Conservation (phyloP, 2,329 filamentous ascomycete genomes). For the Neonectria magnoliae region DNA sequence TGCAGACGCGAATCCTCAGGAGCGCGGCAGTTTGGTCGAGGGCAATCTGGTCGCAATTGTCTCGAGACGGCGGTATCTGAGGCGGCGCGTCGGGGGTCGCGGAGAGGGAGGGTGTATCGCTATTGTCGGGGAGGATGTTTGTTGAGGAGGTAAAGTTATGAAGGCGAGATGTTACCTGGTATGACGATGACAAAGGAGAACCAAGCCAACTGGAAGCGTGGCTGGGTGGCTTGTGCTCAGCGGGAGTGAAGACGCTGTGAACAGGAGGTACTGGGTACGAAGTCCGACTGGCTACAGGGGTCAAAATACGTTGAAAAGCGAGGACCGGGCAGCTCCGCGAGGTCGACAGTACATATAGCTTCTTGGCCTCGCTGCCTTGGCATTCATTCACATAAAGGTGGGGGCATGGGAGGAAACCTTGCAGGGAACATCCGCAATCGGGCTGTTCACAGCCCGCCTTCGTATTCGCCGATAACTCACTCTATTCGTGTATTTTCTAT, state of each 20-base stretch:
- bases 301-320: not conserved
- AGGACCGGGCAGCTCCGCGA: not conserved
- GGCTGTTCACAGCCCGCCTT: not conserved
- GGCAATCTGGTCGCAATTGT: slow-evolving; percentile 4
- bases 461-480: not conserved
- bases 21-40: slow-evolving; percentile 2
- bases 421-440: not conserved
- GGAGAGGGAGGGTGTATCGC: slow-evolving; percentile 12
- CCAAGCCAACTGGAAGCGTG: slow-evolving; percentile 26
- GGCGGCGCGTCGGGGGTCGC: not conserved
- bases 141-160: slow-evolving; percentile 17
- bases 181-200: slow-evolving; percentile 43
- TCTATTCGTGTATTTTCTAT: not conserved
- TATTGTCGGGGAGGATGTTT: slow-evolving; percentile 32
- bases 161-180: slow-evolving; percentile 19
- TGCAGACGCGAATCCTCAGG: not conserved
- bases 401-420: not conserved
- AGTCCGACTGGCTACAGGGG: not conserved
- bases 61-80: slow-evolving; percentile 1
- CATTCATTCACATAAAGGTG: not conserved
- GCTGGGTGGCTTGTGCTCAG: slow-evolving; percentile 25
- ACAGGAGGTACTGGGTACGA: not conserved
- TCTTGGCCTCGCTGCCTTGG: not conserved
- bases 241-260: not conserved
- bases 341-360: not conserved